Percentiles rank a stretch among this genome's conserved stretches.
These are phyloP conservation scores for Aquanectria penicillioides DNA, from an alignment of 2,329 filamentous ascomycete genomes.

Conservation along the genomic window DNA sequence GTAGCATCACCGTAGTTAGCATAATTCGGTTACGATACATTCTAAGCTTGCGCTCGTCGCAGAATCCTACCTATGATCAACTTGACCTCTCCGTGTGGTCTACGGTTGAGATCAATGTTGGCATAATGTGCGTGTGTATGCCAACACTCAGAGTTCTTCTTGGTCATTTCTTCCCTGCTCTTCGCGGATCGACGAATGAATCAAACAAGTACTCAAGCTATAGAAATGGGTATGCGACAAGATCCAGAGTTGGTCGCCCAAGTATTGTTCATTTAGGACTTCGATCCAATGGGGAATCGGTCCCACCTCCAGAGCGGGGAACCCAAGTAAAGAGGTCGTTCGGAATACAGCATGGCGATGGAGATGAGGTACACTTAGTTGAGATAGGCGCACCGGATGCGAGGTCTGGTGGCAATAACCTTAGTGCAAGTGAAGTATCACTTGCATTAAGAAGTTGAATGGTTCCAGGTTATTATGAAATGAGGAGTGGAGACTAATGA, in stretches of 20 bases:
- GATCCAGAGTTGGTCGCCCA: not conserved
- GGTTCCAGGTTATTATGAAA: too few species aligned
- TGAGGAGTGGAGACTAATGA: too few species aligned
- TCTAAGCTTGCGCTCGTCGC: constrained; percentile 38
- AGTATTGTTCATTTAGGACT: not conserved
- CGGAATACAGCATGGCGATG: not conserved
- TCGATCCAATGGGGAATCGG: not conserved
- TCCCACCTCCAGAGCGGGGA: not conserved
- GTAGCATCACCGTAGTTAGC: constrained; percentile 44
- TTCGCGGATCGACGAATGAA: not conserved
- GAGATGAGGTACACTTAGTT: not conserved
- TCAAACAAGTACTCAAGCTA: not conserved
- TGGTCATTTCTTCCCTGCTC: constrained; percentile 40
- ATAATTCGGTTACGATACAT: constrained; percentile 43
- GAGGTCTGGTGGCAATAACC: not conserved
- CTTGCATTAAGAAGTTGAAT: not conserved
- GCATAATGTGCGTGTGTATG: constrained; percentile 49
- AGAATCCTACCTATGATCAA: constrained; percentile 44
- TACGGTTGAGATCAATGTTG: constrained; percentile 47
- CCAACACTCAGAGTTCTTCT: constrained; percentile 44
- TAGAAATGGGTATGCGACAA: not conserved
- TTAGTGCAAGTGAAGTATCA: not conserved
- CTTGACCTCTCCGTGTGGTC: constrained; percentile 45
- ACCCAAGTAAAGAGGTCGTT: not conserved
- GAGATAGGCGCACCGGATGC: not conserved